A percentile compares a stretch with the other conserved stretches of the same genome.
Evolutionary conservation across 352 stramenopile genomes (phyloP).

Genomic region (Pythium pectinolyticum): DNA sequence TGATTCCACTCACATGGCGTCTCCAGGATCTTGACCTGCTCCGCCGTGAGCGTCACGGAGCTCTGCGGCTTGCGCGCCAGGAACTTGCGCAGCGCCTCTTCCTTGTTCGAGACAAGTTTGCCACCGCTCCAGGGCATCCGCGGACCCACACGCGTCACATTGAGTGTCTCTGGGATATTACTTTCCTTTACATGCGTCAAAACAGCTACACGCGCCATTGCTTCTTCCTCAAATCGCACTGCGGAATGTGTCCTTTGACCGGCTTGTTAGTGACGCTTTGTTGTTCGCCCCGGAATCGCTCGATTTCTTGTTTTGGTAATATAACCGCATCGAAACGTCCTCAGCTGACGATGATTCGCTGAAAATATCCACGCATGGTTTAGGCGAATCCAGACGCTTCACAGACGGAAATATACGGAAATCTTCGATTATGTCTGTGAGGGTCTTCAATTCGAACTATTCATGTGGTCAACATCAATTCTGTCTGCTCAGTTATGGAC

Average conservation of each 20-base stretch:
- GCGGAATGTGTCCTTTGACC: neutral
- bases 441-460: neutral
- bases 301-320: neutral
- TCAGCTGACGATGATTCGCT: neutral
- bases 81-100: constrained; percentile 85
- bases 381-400: neutral
- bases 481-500: neutral
- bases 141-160: constrained; percentile 13
- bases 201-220: constrained; percentile 45
- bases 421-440: neutral
- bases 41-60: constrained; percentile 43
- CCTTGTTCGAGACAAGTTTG: constrained; percentile 85
- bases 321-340: neutral
- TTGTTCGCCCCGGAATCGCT: neutral
- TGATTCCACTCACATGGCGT: constrained; percentile 48
- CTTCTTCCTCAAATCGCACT: neutral
- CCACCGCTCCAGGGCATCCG: constrained; percentile 79
- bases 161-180: constrained; percentile 27
- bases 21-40: constrained; percentile 53
- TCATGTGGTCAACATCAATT: constrained; percentile 17
- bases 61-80: constrained; percentile 68
- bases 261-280: neutral
- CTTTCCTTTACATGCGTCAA: constrained; percentile 75
- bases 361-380: neutral
- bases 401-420: neutral